Percentiles rank a stretch among this genome's conserved stretches.
phyloP scores from a whole-genome alignment of 1,139 yeast genomes.

The Suhomyces bokatorum region DNA sequence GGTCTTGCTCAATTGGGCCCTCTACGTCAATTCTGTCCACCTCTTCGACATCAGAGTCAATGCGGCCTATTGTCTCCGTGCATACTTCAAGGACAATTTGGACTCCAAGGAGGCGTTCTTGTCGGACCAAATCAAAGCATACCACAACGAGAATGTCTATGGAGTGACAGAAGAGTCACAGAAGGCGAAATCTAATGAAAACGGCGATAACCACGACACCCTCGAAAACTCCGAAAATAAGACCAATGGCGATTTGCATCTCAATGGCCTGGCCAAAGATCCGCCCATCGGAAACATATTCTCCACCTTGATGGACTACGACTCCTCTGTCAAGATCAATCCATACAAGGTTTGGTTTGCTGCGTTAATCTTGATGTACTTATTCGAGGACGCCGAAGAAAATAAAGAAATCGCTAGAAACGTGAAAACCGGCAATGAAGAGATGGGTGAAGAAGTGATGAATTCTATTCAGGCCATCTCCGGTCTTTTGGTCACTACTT shows the following conservation, averaged over 20 bases:
- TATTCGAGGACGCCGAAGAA: constrained; percentile 60
- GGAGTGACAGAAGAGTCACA: background rate
- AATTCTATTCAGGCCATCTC: constrained; percentile 78
- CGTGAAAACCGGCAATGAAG: constrained; percentile 66
- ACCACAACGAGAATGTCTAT: constrained; percentile 30
- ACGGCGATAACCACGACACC: background rate
- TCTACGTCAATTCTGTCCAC: constrained; percentile 78
- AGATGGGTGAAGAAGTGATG: constrained; percentile 71
- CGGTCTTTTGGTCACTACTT: constrained; percentile 68
- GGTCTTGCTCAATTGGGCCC: constrained; percentile 80
- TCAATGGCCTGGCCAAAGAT: background rate
- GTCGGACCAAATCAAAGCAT: constrained; percentile 59
- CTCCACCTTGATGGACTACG: constrained; percentile 71
- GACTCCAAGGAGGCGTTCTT: constrained; percentile 66
- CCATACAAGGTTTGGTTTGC: constrained; percentile 93
- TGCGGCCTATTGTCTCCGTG: constrained; percentile 62
- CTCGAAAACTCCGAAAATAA: background rate
- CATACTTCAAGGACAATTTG: constrained; percentile 65
- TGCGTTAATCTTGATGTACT: constrained; percentile 58
- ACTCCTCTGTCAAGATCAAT: constrained; percentile 70
- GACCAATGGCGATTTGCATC: constrained; percentile 3
- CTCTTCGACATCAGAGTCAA: constrained; percentile 78
- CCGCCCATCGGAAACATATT: constrained; percentile 57
- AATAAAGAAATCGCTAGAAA: constrained; percentile 52
- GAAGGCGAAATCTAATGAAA: constrained; percentile 1